Conservation (phyloP, 78 protist genomes). For the Tieghemostelium lacteum region DNA sequence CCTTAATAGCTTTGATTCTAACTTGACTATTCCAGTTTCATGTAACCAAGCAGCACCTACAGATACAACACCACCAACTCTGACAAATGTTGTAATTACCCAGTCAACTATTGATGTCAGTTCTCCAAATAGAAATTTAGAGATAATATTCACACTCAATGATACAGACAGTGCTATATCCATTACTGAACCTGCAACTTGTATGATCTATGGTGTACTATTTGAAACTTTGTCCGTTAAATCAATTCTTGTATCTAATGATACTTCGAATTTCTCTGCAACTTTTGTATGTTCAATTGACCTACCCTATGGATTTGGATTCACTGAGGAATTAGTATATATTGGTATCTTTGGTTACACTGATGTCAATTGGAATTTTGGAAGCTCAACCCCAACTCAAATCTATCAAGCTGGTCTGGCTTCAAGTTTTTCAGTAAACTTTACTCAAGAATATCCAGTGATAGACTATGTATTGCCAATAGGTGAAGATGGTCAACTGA, state of each 20-base stretch:
- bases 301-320: neutral
- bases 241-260: too few species aligned
- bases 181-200: neutral
- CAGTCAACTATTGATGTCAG: neutral
- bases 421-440: neutral
- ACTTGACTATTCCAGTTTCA: too few species aligned
- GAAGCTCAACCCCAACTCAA: neutral
- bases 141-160: neutral
- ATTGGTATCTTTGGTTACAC: neutral
- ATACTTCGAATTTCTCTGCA: neutral
- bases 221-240: neutral
- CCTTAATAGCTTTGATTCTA: too few species aligned
- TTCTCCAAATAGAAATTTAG: neutral
- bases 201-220: neutral
- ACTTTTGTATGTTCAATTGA: neutral
- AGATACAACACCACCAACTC: neutral
- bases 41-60: neutral
- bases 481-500: neutral
- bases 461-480: neutral
- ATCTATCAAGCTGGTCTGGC: too few species aligned
- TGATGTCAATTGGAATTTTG: neutral
- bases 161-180: neutral
- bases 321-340: neutral
- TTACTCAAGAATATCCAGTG: too few species aligned
- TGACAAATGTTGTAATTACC: neutral